A percentile compares a stretch with the other conserved stretches of the same genome.
Conservation (phyloP, 805 yeast species). For the Pichia cabralensis region DNA sequence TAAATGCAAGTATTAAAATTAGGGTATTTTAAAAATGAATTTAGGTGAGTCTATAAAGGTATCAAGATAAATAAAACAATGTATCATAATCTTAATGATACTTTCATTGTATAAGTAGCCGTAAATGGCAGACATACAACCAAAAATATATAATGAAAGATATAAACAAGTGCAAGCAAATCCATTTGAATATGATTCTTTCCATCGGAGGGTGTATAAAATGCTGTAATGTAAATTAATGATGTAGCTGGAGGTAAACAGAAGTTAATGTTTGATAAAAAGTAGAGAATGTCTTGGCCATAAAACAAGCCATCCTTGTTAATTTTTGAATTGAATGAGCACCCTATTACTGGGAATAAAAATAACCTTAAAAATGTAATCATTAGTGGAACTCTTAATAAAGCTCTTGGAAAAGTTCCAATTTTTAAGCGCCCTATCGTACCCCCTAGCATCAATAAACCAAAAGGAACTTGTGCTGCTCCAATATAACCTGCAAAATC, state of each 20-base stretch:
- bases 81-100: slow-evolving; percentile 30
- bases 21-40: neutral
- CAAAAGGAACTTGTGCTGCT: slow-evolving; percentile 81
- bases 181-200: slow-evolving; percentile 63
- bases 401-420: slow-evolving; percentile 52
- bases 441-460: slow-evolving; percentile 74
- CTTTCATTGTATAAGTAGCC: slow-evolving; percentile 57
- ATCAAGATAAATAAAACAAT: neutral
- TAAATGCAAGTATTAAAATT: no score
- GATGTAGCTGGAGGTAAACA: slow-evolving; percentile 86
- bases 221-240: slow-evolving; percentile 80
- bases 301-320: slow-evolving; percentile 54
- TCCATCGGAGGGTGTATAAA: slow-evolving; percentile 59
- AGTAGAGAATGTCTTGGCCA: slow-evolving; percentile 49
- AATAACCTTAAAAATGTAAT: slow-evolving; percentile 52
- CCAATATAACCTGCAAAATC: slow-evolving; percentile 76
- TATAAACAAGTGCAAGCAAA: slow-evolving; percentile 66
- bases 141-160: slow-evolving; percentile 63
- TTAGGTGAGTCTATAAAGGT: neutral
- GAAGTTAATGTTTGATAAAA: slow-evolving; percentile 64
- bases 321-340: slow-evolving; percentile 54
- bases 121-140: slow-evolving; percentile 65
- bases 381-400: slow-evolving; percentile 54
- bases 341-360: slow-evolving; percentile 72
- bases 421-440: slow-evolving; percentile 71